Evolutionary conservation across 331 rosid species (phyloP), one percentile per base, ranked within the genome.

Genomic region (Saraca asoca): DNA sequence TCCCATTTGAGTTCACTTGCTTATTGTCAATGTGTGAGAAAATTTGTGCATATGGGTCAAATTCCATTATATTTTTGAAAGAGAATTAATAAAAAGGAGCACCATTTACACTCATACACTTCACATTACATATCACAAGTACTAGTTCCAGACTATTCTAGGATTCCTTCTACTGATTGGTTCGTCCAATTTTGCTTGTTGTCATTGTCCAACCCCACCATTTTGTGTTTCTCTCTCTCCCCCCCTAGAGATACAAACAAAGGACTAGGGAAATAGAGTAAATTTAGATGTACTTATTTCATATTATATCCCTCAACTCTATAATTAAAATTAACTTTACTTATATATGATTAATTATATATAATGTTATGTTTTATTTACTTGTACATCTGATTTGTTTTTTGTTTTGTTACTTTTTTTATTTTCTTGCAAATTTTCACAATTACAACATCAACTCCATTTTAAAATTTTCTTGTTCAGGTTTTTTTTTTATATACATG

Each of bases 181-280:
- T 17, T 45, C 69, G 62, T 55, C 78, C 37, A 51, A 73, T 72
- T 71, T 71, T 70, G 65, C 73, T 69, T 51, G 97, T 69, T 51
- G 97, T 85, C 97, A 71, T 79, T 78, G 70, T 81, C 89, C 12
- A 20, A 52, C 66, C 81, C 95, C 95, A 85, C 86, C 95, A 83
- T 76, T 82, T 77, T 71, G 16, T 63, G 78, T 35, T 79, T 15
- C 71, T 53, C 69, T 75, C 48, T 69, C 81, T 69, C 74, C 73
- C 73, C 72, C 70, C 60, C 68, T 72, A 77, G 72, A 48, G 75
- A 80, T 63, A 75, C 69, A 90, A 70, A 76, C 77, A 84, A 67
- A 64, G 63, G 81, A 75, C 70, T 72, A 74, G 31, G 31, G 2
- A 24, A 24, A 1, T 24, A 24, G 31, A 24, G 31, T 24, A 24